Evolutionary conservation across 2,329 filamentous ascomycete species (phyloP), one percentile per base, ranked within the genome.

Genomic region (Colletotrichum melonis): DNA sequence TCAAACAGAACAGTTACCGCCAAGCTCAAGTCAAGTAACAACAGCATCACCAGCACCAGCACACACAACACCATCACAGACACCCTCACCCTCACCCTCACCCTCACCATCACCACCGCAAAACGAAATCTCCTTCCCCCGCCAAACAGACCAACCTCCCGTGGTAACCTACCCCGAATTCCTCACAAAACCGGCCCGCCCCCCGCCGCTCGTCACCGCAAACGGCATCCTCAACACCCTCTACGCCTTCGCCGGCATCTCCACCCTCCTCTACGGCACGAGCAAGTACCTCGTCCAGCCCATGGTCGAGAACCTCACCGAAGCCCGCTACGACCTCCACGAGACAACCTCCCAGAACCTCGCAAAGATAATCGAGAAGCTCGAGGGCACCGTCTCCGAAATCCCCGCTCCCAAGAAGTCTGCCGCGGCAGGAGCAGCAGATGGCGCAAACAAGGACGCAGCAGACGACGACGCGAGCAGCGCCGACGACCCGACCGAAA

Each of bases 131-230:
- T 56, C 54, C 67, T 60, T 74, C 28, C 72, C 30, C 49, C 76
- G 65, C 74, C 76, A 75, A 77, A 72, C 60, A 9, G 88, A 82
- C 82, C 90, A 83, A 78, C 82, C 88, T 9, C 91, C 90, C 16
- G 91, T 93, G 76, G 87, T 93, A 77, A 93, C 92, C 38, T 93
- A 93, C 78, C 92, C 92, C 76, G 92, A 93, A 79, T 93, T 93
- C 80, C 88, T 93, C 75, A 86, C 89, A 66, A 89, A 88, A 19
- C 84, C 90, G 2, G 78, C 85, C 16, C 84, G 86, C 1, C 88
- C 90, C 5, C 87, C 90, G 12, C 91, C 92, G 0, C 82, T 93
- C n/a, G 85, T 93, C 76, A 93, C 91, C 14, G 88, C 87, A 69
- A 83, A 84, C 32, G 85, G 88, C 73, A 86, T 93, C 64, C 82